Evolutionary conservation across 306 rosid genomes (phyloP).

Genomic region (Casuarina equisetifolia): DNA sequence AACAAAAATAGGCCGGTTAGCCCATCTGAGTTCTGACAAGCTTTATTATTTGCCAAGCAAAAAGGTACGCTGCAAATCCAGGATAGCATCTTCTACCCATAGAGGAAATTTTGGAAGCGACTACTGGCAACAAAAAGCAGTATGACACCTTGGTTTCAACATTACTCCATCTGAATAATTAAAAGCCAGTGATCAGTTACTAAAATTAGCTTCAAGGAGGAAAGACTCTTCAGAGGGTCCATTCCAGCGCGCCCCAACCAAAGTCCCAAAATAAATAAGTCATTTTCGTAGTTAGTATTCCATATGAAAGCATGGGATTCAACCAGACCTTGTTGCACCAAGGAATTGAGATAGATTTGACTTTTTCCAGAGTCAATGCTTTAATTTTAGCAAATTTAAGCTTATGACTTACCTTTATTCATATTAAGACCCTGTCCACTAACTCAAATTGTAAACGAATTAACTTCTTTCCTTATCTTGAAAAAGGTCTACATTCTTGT

Average conservation of each 20-base stretch:
- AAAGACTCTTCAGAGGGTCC: too few relatives aligned
- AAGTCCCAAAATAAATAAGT: too few relatives aligned
- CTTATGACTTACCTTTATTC: conserved; percentile 23
- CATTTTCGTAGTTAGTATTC: neutral
- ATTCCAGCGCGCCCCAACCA: neutral
- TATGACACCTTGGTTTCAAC: neutral
- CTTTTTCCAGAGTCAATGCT: neutral
- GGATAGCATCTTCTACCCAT: neutral
- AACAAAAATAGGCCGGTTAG: neutral
- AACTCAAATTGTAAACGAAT: conserved; percentile 24
- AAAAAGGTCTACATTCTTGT: conserved; percentile 27
- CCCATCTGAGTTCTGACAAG: neutral
- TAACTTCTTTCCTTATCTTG: conserved; percentile 20
- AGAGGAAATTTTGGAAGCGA: neutral
- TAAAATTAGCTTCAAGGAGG: neutral
- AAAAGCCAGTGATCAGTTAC: neutral
- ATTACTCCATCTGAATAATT: neutral
- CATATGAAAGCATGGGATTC: neutral
- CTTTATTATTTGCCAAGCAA: neutral
- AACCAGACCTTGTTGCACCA: neutral
- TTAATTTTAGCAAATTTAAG: conserved; percentile 20
- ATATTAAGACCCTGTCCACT: conserved; percentile 15
- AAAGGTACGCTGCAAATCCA: neutral
- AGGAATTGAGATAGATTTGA: conserved; percentile 1
- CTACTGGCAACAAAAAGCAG: neutral